phyloP scores from a whole-genome alignment of 2,329 filamentous ascomycete genomes.

The Colletotrichum sp. region DNA sequence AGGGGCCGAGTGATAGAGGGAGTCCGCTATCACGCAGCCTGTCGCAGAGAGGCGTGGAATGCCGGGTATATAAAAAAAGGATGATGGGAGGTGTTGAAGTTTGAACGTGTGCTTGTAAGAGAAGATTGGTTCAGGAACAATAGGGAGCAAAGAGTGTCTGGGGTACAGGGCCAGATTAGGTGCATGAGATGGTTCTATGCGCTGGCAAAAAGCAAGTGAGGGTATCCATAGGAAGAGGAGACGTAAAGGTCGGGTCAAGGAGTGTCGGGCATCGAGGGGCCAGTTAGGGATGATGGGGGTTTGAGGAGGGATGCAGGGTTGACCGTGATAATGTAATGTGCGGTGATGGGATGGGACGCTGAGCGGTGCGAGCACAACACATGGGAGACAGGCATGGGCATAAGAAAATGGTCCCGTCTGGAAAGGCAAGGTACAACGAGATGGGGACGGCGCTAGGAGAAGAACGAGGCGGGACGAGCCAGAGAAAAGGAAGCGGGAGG shows the following conservation, averaged over 20 bases:
- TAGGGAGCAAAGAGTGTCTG: background rate
- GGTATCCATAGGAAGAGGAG: slow-evolving; percentile 24
- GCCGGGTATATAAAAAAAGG: slow-evolving; percentile 7
- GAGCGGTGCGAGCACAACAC: slow-evolving; percentile 21
- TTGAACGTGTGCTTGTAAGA: background rate
- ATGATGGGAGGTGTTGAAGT: background rate
- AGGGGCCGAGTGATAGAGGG: slow-evolving; percentile 11
- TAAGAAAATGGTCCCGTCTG: slow-evolving; percentile 12
- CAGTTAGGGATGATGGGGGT: slow-evolving; percentile 18
- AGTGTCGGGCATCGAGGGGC: slow-evolving; percentile 17
- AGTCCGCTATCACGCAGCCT: slow-evolving; percentile 1
- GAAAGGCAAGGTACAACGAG: background rate
- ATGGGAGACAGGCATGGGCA: slow-evolving; percentile 19
- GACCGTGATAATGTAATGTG: slow-evolving; percentile 13
- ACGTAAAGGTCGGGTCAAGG: slow-evolving; percentile 14
- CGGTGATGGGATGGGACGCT: slow-evolving; percentile 15
- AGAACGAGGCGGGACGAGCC: background rate
- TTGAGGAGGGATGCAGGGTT: slow-evolving; percentile 20
- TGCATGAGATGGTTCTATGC: slow-evolving; percentile 24
- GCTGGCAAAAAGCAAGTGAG: slow-evolving; percentile 23
- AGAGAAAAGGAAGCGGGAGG: background rate
- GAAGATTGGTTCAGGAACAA: slow-evolving; percentile 1
- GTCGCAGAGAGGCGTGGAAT: background rate
- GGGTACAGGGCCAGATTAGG: slow-evolving; percentile 12
- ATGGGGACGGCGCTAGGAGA: background rate